A percentile compares a stretch with the other conserved stretches of the same genome.
Evolutionary conservation across 495 filamentous ascomycete genomes (phyloP).

Genomic region (Aspergillus biplanus): DNA sequence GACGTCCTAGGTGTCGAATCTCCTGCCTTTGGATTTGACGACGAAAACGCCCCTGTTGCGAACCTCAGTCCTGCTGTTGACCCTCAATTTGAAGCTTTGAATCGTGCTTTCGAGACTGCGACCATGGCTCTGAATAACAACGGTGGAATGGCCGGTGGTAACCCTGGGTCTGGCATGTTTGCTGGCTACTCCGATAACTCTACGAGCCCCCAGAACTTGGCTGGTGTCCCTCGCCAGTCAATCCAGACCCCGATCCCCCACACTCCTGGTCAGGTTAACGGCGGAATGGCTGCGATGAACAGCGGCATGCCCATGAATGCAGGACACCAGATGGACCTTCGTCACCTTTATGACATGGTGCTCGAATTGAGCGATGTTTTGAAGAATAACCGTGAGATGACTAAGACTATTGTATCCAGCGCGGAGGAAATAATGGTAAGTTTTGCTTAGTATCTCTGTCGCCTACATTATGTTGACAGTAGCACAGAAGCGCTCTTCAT

Average conservation of each 20-base stretch:
- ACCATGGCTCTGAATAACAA: constrained; percentile 43
- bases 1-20: constrained; percentile 46
- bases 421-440: constrained; percentile 63
- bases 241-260: constrained; percentile 41
- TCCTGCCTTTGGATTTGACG: constrained; percentile 34
- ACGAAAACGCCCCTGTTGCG: constrained; percentile 34
- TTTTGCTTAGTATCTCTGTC: neutral
- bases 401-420: constrained; percentile 72
- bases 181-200: constrained; percentile 40
- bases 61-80: constrained; percentile 34
- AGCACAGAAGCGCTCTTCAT: constrained; percentile 45
- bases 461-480: constrained; percentile 21
- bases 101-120: constrained; percentile 41
- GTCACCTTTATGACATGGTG: constrained; percentile 82
- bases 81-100: constrained; percentile 40
- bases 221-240: constrained; percentile 42
- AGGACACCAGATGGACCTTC: constrained; percentile 85
- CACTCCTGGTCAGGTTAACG: constrained; percentile 53
- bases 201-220: constrained; percentile 36
- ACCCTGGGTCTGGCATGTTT: constrained; percentile 36
- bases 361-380: constrained; percentile 77
- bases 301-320: constrained; percentile 67
- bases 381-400: constrained; percentile 75
- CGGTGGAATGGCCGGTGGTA: constrained; percentile 37
- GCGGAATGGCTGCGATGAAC: constrained; percentile 63